Evolutionary conservation across 805 yeast genomes (phyloP).

Genomic region (Zygoascus tannicola): DNA sequence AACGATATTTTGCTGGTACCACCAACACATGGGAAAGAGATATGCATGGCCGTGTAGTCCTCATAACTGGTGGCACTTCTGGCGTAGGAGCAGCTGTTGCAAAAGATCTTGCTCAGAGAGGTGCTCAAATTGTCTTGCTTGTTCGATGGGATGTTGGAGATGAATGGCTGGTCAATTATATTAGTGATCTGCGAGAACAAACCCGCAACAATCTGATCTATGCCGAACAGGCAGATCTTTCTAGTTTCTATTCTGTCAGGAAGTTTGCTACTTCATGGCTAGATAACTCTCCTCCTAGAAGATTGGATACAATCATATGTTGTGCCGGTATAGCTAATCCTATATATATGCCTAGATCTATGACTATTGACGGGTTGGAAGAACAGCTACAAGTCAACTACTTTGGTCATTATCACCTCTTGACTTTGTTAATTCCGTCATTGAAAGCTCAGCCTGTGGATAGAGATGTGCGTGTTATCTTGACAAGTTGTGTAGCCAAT

Average conservation of each 20-base stretch:
- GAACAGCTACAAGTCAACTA: constrained; percentile 77
- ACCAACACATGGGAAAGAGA: constrained; percentile 87
- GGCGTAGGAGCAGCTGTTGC: constrained; percentile 79
- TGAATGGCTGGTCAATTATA: constrained; percentile 70
- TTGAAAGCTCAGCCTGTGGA: constrained; percentile 87
- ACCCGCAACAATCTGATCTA: constrained; percentile 69
- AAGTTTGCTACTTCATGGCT: constrained; percentile 92
- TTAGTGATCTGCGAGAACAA: constrained; percentile 63
- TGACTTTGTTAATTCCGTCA: constrained; percentile 74
- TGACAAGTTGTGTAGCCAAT: constrained; percentile 74
- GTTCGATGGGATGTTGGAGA: constrained; percentile 50
- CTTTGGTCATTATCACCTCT: constrained; percentile 68
- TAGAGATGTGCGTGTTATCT: constrained; percentile 76
- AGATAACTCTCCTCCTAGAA: constrained; percentile 79
- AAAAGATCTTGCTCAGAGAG: constrained; percentile 61
- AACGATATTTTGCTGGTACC: constrained; percentile 72
- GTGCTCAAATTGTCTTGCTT: constrained; percentile 78
- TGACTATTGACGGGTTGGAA: constrained; percentile 78
- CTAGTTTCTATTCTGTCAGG: constrained; percentile 64
- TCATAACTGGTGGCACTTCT: constrained; percentile 74
- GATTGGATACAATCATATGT: constrained; percentile 83
- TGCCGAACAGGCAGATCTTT: constrained; percentile 83
- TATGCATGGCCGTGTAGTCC: constrained; percentile 72
- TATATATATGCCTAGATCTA: constrained; percentile 49
- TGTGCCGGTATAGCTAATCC: constrained; percentile 83